Evolutionary conservation across 495 filamentous ascomycete species (phyloP).

Genomic region (Umbilicaria muhlenbergii): DNA sequence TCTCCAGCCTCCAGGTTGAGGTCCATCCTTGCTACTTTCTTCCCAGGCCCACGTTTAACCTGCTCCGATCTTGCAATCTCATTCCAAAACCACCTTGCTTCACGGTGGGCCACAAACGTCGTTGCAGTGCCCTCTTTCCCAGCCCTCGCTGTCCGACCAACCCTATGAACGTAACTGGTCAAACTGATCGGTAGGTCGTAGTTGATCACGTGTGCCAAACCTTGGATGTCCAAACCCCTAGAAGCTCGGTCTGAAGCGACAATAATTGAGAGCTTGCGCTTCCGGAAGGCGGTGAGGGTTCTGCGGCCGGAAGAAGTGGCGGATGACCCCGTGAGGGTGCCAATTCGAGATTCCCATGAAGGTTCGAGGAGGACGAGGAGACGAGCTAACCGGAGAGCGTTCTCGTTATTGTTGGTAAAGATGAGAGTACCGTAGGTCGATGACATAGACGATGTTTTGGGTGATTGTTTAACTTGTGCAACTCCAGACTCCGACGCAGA

Average conservation of each 20-base stretch:
- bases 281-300: slow-evolving; percentile 45
- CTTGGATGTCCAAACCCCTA: slow-evolving; percentile 74
- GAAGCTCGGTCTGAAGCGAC: slow-evolving; percentile 86
- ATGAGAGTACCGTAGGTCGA: slow-evolving; percentile 33
- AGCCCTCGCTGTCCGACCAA: slow-evolving; percentile 80
- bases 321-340: slow-evolving; percentile 60
- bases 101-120: slow-evolving; percentile 61
- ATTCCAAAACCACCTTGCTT: slow-evolving; percentile 78
- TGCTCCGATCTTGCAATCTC: slow-evolving; percentile 43
- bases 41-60: slow-evolving; percentile 22
- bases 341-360: slow-evolving; percentile 35
- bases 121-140: slow-evolving; percentile 63
- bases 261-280: slow-evolving; percentile 51
- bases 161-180: slow-evolving; percentile 79
- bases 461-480: slow-evolving; percentile 7
- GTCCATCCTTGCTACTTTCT: slow-evolving; percentile 28
- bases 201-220: slow-evolving; percentile 74
- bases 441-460: neutral
- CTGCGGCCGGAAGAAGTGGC: slow-evolving; percentile 47
- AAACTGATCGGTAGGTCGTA: slow-evolving; percentile 78
- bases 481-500: slow-evolving; percentile 16
- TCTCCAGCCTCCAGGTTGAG: slow-evolving; percentile 24
- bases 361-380: slow-evolving; percentile 59
- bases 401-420: slow-evolving; percentile 80
- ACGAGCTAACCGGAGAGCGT: slow-evolving; percentile 60